Conservation (phyloP, 768 basidiomycete species). For the Panellus pusillus region DNA sequence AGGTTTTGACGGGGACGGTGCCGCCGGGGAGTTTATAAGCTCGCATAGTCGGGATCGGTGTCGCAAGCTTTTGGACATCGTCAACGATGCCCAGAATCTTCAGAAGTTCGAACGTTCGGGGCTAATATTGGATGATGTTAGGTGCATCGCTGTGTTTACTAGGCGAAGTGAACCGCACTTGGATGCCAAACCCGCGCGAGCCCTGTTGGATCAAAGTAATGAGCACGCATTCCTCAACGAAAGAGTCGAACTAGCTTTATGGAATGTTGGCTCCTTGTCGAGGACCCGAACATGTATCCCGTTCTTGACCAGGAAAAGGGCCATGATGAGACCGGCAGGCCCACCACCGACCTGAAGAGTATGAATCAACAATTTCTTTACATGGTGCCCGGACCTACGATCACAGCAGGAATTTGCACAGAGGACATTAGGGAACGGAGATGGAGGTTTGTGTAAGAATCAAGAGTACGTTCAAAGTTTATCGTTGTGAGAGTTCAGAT, state of each 20-base stretch:
- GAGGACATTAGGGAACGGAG: too few species aligned
- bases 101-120: constrained; percentile 28
- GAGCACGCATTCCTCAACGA: neutral
- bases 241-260: neutral
- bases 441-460: too few species aligned
- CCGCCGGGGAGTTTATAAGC: constrained; percentile 29
- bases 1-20: constrained; percentile 25
- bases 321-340: constrained; percentile 5
- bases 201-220: too few species aligned
- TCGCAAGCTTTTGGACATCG: constrained; percentile 20
- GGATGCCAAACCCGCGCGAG: too few species aligned
- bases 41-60: constrained; percentile 27
- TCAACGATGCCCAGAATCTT: constrained; percentile 22
- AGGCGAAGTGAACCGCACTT: too few species aligned
- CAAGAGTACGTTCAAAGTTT: too few species aligned
- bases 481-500: too few species aligned
- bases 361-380: too few species aligned
- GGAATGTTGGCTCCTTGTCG: neutral
- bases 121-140: too few species aligned
- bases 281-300: neutral
- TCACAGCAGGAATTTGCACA: too few species aligned
- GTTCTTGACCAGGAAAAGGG: constrained; percentile 3
- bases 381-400: too few species aligned
- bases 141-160: too few species aligned
- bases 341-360: constrained; percentile 3